A percentile compares a stretch with the other conserved stretches of the same genome.
These are phyloP conservation scores for Aspergillus caelatus DNA, from an alignment of 2,329 filamentous ascomycete species.

Conservation along the genomic window DNA sequence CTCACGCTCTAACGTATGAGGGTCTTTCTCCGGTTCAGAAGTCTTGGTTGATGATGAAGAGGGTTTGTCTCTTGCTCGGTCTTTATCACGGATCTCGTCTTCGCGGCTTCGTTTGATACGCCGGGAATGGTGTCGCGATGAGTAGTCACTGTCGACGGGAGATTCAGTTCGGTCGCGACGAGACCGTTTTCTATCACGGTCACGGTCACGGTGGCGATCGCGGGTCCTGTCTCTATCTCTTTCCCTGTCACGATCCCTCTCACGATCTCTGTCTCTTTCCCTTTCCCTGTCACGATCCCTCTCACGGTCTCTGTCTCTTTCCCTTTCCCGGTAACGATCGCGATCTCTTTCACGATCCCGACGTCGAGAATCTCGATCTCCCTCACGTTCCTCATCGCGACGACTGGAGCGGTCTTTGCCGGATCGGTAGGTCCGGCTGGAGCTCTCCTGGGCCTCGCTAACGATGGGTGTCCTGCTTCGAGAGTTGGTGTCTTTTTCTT, in stretches of 20 bases:
- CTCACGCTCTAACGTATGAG: constrained; percentile 74
- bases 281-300: constrained; percentile 43
- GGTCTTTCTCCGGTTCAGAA: constrained; percentile 58
- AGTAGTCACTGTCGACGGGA: constrained; percentile 33
- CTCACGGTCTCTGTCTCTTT: constrained; percentile 40
- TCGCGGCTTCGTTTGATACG: constrained; percentile 40
- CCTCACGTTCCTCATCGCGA: constrained; percentile 33
- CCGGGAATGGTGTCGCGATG: constrained; percentile 37
- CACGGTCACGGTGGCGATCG: constrained; percentile 32
- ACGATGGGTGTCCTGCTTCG: constrained; percentile 24
- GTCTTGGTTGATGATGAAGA: constrained; percentile 19
- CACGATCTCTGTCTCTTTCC: constrained; percentile 42
- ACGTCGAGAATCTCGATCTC: constrained; percentile 24
- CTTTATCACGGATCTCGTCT: constrained; percentile 28
- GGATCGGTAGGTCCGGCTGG: constrained; percentile 32
- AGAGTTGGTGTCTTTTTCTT: constrained; percentile 24
- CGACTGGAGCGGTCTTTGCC: constrained; percentile 32
- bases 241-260: constrained; percentile 40
- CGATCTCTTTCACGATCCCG: constrained; percentile 49
- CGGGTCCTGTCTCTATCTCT: constrained; percentile 42
- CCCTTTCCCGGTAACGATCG: constrained; percentile 40
- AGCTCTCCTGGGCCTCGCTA: constrained; percentile 25
- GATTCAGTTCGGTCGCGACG: constrained; percentile 45
- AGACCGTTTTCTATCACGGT: constrained; percentile 39
- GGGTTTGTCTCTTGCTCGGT: constrained; percentile 21